phyloP scores from a whole-genome alignment of 495 filamentous ascomycete species.

The Opeltia flavorubescens region DNA sequence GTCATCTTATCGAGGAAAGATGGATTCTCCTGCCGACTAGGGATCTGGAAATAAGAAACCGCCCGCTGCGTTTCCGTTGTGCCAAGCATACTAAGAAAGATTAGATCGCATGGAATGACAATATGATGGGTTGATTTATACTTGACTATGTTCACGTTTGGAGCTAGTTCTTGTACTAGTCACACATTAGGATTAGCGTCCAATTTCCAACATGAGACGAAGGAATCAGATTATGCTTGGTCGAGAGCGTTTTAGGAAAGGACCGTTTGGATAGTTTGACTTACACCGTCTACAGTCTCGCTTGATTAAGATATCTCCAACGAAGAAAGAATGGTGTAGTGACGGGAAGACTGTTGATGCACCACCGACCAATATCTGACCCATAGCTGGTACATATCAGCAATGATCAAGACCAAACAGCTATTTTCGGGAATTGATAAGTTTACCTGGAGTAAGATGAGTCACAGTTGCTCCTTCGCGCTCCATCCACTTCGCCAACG shows the following conservation, averaged over 20 bases:
- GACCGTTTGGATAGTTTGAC: too few species aligned
- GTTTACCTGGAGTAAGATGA: constrained; percentile 64
- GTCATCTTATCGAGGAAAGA: constrained; percentile 54
- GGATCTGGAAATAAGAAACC: constrained; percentile 79
- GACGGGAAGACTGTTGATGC: constrained; percentile 62
- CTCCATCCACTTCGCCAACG: constrained; percentile 82
- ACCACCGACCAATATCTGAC: constrained; percentile 84
- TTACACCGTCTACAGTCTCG: constrained; percentile 67
- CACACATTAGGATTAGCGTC: too few species aligned
- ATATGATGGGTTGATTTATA: not conserved
- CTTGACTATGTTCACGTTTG: constrained; percentile 30
- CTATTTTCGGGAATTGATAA: constrained; percentile 19
- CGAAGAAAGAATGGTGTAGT: constrained; percentile 78
- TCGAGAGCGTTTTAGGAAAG: too few species aligned
- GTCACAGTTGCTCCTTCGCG: constrained; percentile 68
- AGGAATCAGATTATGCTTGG: too few species aligned
- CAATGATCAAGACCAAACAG: not conserved
- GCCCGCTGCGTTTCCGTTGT: constrained; percentile 60
- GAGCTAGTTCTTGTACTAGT: constrained; percentile 66
- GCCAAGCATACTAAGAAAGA: constrained; percentile 5
- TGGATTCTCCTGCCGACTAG: constrained; percentile 50
- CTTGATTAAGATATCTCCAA: constrained; percentile 83
- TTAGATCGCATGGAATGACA: constrained; percentile 3
- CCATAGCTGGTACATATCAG: constrained; percentile 37
- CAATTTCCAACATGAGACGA: too few species aligned